phyloP scores from a whole-genome alignment of 768 basidiomycete genomes.

The Suillus bovinus region DNA sequence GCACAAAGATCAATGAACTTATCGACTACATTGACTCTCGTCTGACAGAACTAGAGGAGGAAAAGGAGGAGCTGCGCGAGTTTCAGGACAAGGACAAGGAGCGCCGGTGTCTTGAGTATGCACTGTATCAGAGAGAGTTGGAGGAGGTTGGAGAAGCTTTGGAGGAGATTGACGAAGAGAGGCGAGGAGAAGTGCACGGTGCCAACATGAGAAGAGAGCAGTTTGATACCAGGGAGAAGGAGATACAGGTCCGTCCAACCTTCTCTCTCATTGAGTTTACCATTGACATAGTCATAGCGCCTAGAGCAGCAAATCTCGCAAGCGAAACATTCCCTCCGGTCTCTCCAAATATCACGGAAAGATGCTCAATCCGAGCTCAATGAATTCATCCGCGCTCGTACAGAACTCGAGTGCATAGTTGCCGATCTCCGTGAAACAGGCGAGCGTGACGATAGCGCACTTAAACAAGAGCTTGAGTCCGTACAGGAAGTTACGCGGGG shows the following conservation, averaged over 20 bases:
- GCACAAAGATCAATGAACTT: slow-evolving; percentile 87
- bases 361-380: slow-evolving; percentile 83
- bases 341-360: slow-evolving; percentile 64
- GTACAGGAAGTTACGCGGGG: slow-evolving; percentile 61
- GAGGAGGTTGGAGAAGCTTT: slow-evolving; percentile 85
- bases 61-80: slow-evolving; percentile 96
- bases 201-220: slow-evolving; percentile 82
- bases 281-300: slow-evolving; percentile 43
- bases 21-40: slow-evolving; percentile 90
- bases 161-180: slow-evolving; percentile 83
- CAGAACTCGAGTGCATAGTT: slow-evolving; percentile 84
- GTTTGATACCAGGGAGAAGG: slow-evolving; percentile 81
- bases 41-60: slow-evolving; percentile 90
- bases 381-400: slow-evolving; percentile 81
- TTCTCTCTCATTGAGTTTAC: neutral
- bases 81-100: slow-evolving; percentile 97
- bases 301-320: slow-evolving; percentile 74
- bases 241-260: slow-evolving; percentile 64
- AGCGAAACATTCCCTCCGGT: slow-evolving; percentile 69
- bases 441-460: slow-evolving; percentile 59
- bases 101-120: slow-evolving; percentile 91
- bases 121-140: slow-evolving; percentile 87
- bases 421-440: slow-evolving; percentile 72
- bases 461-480: slow-evolving; percentile 63
- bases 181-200: slow-evolving; percentile 78